phyloP scores from a whole-genome alignment of 2,329 filamentous ascomycete genomes.

The Sphaerostilbella broomeana region DNA sequence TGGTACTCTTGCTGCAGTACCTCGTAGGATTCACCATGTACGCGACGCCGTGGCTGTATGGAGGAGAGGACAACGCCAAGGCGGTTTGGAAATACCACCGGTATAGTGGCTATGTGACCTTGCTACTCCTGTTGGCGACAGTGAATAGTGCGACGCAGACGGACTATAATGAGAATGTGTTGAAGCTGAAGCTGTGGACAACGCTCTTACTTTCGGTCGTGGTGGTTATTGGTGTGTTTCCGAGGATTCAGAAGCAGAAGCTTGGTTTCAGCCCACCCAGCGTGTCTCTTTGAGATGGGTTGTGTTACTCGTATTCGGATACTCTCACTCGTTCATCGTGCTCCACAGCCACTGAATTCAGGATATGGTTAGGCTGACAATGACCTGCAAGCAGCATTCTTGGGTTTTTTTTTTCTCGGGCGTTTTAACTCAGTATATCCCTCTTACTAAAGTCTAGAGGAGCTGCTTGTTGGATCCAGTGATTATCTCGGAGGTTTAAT shows the following conservation, averaged over 20 bases:
- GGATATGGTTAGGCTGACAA: too few relatives aligned
- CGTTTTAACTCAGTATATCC: too few relatives aligned
- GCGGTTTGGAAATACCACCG: constrained; percentile 87
- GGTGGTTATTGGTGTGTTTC: constrained; percentile 63
- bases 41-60: constrained; percentile 66
- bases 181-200: constrained; percentile 72
- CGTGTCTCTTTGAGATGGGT: constrained; percentile 10
- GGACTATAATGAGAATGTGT: constrained; percentile 59
- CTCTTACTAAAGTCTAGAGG: too few relatives aligned
- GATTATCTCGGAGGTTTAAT: too few relatives aligned
- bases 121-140: constrained; percentile 66
- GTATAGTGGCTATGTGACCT: constrained; percentile 64
- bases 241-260: constrained; percentile 77
- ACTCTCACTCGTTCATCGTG: too few relatives aligned
- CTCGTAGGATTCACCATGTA: constrained; percentile 78
- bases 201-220: constrained; percentile 60
- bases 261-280: constrained; percentile 44
- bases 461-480: too few relatives aligned
- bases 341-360: too few relatives aligned
- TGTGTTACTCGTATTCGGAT: too few relatives aligned
- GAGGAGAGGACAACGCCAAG: constrained; percentile 73
- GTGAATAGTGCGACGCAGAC: constrained; percentile 71
- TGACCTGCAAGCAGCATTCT: too few relatives aligned
- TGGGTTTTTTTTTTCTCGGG: too few relatives aligned
- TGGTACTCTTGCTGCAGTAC: constrained; percentile 65